A percentile compares a stretch with the other conserved stretches of the same genome.
Conservation (phyloP, 495 filamentous ascomycete species). For the Podospora appendiculata region DNA sequence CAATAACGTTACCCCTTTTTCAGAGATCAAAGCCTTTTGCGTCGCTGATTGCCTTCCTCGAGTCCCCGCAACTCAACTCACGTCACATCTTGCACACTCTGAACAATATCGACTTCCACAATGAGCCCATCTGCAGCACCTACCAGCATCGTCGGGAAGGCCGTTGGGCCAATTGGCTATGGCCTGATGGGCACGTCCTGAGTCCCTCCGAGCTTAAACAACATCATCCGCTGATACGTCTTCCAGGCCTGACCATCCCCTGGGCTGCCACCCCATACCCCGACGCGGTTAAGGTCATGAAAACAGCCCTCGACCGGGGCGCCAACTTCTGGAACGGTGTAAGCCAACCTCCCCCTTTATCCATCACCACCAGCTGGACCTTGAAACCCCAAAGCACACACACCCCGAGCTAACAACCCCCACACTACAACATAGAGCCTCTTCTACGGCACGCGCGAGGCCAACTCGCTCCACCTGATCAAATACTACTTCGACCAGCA, state of each 20-base stretch:
- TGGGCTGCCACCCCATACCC: neutral
- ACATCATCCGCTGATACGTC: neutral
- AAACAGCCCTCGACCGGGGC: slow-evolving; percentile 53
- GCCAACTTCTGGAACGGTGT: slow-evolving; percentile 66
- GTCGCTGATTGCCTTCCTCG: no score
- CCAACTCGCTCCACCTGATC: slow-evolving; percentile 60
- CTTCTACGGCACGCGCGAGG: slow-evolving; percentile 68
- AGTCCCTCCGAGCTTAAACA: neutral
- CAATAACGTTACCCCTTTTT: no score
- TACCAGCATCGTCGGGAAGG: neutral
- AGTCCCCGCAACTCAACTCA: no score
- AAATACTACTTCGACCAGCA: slow-evolving; percentile 59
- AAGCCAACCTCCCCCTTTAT: neutral
- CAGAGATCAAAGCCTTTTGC: no score
- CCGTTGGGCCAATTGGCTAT: neutral
- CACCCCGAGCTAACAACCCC: no score
- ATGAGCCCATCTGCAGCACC: neutral
- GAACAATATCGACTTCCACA: neutral
- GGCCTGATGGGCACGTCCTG: neutral
- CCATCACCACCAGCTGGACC: no score
- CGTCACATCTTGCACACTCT: neutral
- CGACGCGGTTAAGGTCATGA: slow-evolving; percentile 57
- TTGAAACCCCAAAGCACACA: neutral
- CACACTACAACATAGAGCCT: slow-evolving; percentile 40
- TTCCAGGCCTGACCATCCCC: neutral